A percentile compares a stretch with the other conserved stretches of the same genome.
Conservation (phyloP, 1,284 basidiomycete genomes). For the Moesziomyces sp. region DNA sequence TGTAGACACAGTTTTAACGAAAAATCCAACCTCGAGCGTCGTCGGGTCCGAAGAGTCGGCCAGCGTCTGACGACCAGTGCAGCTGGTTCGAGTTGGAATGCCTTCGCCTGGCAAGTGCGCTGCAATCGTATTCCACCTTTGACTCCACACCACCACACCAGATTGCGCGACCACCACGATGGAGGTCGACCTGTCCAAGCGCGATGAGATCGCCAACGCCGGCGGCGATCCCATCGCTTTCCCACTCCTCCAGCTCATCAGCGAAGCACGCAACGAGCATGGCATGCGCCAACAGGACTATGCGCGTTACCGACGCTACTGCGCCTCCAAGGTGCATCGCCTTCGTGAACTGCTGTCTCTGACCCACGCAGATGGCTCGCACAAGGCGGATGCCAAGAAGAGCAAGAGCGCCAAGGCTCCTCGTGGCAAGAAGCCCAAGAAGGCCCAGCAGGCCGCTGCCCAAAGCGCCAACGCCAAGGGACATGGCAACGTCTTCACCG, state of each 20-base stretch:
- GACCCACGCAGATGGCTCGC: constrained; percentile 73
- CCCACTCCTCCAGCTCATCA: constrained; percentile 81
- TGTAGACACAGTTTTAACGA: too few relatives aligned
- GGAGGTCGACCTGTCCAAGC: constrained; percentile 39
- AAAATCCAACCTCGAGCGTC: neutral
- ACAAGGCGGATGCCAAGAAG: constrained; percentile 29
- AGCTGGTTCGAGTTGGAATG: neutral
- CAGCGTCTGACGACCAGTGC: neutral
- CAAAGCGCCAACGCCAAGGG: constrained; percentile 70
- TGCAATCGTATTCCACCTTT: neutral
- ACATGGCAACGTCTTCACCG: constrained; percentile 83
- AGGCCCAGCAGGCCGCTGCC: constrained; percentile 44
- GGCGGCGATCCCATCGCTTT: constrained; percentile 42
- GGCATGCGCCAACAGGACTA: constrained; percentile 90
- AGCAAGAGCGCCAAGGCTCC: constrained; percentile 35
- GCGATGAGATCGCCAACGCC: constrained; percentile 22
- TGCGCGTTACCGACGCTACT: constrained; percentile 85
- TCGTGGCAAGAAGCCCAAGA: constrained; percentile 51
- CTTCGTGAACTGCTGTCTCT: constrained; percentile 83
- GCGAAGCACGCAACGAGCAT: constrained; percentile 89
- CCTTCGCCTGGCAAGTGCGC: neutral
- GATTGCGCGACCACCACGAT: constrained; percentile 7
- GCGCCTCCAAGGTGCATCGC: constrained; percentile 87
- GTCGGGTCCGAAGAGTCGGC: neutral
- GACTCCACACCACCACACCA: neutral